Percentiles rank a stretch among this genome's conserved stretches.
Conservation (phyloP, 2,329 filamentous ascomycete genomes). For the Dactylellina leptospora region DNA sequence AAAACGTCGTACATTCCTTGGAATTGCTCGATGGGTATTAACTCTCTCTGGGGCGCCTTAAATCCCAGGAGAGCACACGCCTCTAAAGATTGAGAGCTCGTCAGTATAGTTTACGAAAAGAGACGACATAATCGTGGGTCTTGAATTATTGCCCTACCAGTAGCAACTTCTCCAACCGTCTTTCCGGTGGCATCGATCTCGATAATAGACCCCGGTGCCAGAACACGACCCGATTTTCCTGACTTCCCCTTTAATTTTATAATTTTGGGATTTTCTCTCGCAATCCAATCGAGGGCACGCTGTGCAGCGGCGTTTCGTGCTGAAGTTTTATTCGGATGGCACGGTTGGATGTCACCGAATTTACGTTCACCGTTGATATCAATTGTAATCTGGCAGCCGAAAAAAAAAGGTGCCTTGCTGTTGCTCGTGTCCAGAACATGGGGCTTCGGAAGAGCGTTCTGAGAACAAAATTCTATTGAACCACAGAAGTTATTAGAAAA, state of each 20-base stretch:
- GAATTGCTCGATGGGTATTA: slow-evolving; percentile 10
- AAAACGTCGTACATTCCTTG: slow-evolving; percentile 40
- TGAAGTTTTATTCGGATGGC: slow-evolving; percentile 29
- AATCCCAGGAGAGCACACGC: slow-evolving; percentile 47
- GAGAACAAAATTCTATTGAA: slow-evolving; percentile 41
- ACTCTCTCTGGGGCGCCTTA: slow-evolving; percentile 44
- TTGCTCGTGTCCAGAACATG: slow-evolving; percentile 48
- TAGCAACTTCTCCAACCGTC: slow-evolving; percentile 43
- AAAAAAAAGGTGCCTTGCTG: slow-evolving; percentile 42
- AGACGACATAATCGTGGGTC: neutral
- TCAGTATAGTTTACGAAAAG: neutral
- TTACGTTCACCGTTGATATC: slow-evolving; percentile 32
- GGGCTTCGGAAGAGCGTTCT: slow-evolving; percentile 37
- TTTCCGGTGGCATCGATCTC: slow-evolving; percentile 44
- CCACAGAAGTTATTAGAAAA: neutral
- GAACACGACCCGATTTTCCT: slow-evolving; percentile 32
- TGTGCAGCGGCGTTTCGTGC: slow-evolving; percentile 41
- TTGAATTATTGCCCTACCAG: slow-evolving; percentile 15
- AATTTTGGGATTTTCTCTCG: slow-evolving; percentile 35
- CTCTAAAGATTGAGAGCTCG: slow-evolving; percentile 10
- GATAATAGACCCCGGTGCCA: slow-evolving; percentile 36
- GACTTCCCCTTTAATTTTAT: slow-evolving; percentile 35
- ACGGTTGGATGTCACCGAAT: slow-evolving; percentile 28
- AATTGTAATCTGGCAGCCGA: slow-evolving; percentile 49
- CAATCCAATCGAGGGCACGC: slow-evolving; percentile 33